Percentiles rank a stretch among this genome's conserved stretches.
Evolutionary conservation across 2,329 filamentous ascomycete genomes (phyloP).

Genomic region (Fusarium burgessii): DNA sequence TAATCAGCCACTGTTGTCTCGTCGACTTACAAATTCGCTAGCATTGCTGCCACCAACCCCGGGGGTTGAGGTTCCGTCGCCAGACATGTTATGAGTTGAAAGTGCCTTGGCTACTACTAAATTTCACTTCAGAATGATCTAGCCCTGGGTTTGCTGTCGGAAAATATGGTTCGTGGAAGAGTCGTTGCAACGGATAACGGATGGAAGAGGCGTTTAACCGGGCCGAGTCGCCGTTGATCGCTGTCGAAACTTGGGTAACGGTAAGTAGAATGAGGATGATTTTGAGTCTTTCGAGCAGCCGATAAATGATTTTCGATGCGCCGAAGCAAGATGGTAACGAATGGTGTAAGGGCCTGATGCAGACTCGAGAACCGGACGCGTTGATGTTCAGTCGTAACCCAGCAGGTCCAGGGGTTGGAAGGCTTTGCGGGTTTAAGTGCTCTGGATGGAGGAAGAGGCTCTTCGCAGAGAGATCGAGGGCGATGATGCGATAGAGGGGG

Average conservation of each 20-base stretch:
- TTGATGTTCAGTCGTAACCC: constrained; percentile 20
- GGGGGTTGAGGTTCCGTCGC: constrained; percentile 51
- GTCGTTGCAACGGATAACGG: constrained; percentile 23
- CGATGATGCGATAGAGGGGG: constrained; percentile 40
- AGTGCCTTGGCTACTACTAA: constrained; percentile 1
- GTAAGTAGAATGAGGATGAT: background rate
- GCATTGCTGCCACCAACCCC: constrained; percentile 76
- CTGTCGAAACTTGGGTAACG: constrained; percentile 12
- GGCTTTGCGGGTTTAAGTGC: constrained; percentile 15
- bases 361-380: constrained; percentile 25
- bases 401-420: constrained; percentile 18
- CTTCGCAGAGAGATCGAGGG: constrained; percentile 27
- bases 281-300: background rate
- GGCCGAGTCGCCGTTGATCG: constrained; percentile 25
- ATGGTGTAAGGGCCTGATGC: constrained; percentile 17
- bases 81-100: constrained; percentile 48
- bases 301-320: constrained; percentile 16
- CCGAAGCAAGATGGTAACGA: constrained; percentile 17
- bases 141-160: constrained; percentile 3
- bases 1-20: background rate
- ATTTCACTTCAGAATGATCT: constrained; percentile 5
- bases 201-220: constrained; percentile 33
- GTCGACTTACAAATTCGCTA: constrained; percentile 88
- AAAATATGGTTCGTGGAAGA: constrained; percentile 19
- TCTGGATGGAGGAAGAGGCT: constrained; percentile 20